These are phyloP conservation scores for Kalmusia sp. DNA, from an alignment of 2,329 filamentous ascomycete genomes.

Conservation along the genomic window DNA sequence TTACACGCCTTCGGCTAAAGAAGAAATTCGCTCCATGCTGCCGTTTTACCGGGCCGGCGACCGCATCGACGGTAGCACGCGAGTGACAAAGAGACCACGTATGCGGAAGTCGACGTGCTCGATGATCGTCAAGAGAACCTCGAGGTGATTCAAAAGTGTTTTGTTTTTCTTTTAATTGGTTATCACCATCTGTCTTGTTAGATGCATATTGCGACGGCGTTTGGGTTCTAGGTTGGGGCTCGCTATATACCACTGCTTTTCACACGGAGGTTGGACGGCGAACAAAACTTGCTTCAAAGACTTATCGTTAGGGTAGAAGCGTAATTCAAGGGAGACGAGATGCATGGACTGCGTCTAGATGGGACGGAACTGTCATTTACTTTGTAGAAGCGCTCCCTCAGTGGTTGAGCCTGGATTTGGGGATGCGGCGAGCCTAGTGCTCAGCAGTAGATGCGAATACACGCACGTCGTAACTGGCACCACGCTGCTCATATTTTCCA, in stretches of 20 bases:
- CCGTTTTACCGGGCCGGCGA: slow-evolving; percentile 36
- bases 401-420: slow-evolving; percentile 42
- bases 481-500: not conserved
- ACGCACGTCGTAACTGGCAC: not conserved
- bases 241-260: slow-evolving; percentile 38
- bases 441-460: slow-evolving; percentile 7
- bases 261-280: slow-evolving; percentile 2
- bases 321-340: not conserved
- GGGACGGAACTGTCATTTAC: not conserved
- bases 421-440: slow-evolving; percentile 19
- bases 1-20: slow-evolving; percentile 26
- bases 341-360: not conserved
- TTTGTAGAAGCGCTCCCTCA: slow-evolving; percentile 33
- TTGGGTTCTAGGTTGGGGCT: slow-evolving; percentile 20
- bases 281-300: slow-evolving; percentile 3
- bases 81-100: slow-evolving; percentile 33
- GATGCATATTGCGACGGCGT: slow-evolving; percentile 44
- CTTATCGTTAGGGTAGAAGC: slow-evolving; percentile 3
- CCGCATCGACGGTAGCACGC: slow-evolving; percentile 27
- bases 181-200: no score
- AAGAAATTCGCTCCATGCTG: slow-evolving; percentile 24
- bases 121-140: slow-evolving; percentile 26
- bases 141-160: slow-evolving; percentile 22
- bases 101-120: slow-evolving; percentile 11
- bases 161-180: slow-evolving; percentile 9